phyloP scores from a whole-genome alignment of 352 stramenopile species.

The Albugo laibachii region DNA sequence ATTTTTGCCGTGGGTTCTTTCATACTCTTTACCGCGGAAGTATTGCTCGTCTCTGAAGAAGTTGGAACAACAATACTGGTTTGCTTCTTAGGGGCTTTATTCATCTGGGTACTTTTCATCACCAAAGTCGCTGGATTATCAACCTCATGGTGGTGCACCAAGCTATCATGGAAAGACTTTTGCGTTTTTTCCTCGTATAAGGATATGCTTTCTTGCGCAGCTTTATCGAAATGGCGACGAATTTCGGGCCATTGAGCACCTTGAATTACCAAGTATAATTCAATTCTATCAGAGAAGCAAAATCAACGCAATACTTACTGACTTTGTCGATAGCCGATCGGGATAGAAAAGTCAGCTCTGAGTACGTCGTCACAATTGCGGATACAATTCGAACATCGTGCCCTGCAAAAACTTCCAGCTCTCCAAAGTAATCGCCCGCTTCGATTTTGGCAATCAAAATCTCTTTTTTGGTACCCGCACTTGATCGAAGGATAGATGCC shows the following conservation, averaged over 20 bases:
- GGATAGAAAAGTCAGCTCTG: slow-evolving; percentile 62
- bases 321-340: slow-evolving; percentile 51
- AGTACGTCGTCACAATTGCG: slow-evolving; percentile 54
- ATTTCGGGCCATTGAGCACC: slow-evolving; percentile 54
- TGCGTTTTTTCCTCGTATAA: too few relatives aligned
- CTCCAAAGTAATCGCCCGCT: slow-evolving; percentile 60
- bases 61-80: too few relatives aligned
- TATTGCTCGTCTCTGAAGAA: too few relatives aligned
- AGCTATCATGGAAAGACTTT: too few relatives aligned
- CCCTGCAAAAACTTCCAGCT: slow-evolving; percentile 73
- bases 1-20: too few relatives aligned
- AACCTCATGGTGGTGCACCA: too few relatives aligned
- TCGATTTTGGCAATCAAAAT: slow-evolving; percentile 19
- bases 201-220: slow-evolving; percentile 5
- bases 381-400: slow-evolving; percentile 73
- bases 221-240: slow-evolving; percentile 31
- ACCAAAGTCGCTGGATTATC: too few relatives aligned
- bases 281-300: not conserved
- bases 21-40: too few relatives aligned
- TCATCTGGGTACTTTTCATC: too few relatives aligned
- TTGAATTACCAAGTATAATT: slow-evolving; percentile 7
- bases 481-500: slow-evolving; percentile 33
- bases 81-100: too few relatives aligned
- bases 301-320: slow-evolving; percentile 15
- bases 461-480: slow-evolving; percentile 20